phyloP scores from a whole-genome alignment of 495 filamentous ascomycete genomes.

The Penicillium tannophilum region DNA sequence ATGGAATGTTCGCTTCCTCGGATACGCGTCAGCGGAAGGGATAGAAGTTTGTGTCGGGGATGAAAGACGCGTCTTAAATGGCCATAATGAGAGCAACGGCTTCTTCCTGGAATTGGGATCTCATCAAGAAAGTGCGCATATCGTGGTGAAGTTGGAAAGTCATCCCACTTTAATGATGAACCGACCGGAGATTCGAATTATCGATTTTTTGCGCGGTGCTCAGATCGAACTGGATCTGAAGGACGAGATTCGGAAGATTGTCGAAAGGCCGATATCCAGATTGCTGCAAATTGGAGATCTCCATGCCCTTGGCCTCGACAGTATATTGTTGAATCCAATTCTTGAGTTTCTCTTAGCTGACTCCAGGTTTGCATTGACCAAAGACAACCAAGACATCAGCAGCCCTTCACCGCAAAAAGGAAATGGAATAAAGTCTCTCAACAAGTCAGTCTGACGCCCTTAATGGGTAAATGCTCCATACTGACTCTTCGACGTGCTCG shows the following conservation, averaged over 20 bases:
- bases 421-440: no score
- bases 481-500: no score
- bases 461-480: no score
- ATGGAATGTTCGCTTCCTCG: conserved; percentile 19
- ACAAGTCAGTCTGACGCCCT: no score
- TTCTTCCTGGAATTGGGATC: conserved; percentile 7
- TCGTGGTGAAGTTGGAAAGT: conserved; percentile 32
- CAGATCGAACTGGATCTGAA: conserved; percentile 47
- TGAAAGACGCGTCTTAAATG: neutral
- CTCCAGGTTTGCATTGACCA: conserved; percentile 9
- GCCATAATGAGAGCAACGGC: neutral
- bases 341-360: conserved; percentile 50
- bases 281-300: conserved; percentile 35
- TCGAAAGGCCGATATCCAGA: conserved; percentile 21
- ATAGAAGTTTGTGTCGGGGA: conserved; percentile 4
- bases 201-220: conserved; percentile 25
- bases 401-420: no score
- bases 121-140: conserved; percentile 6
- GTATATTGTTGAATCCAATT: conserved; percentile 39
- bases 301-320: conserved; percentile 32
- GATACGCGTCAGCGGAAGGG: conserved; percentile 5
- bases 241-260: conserved; percentile 38
- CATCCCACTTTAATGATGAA: conserved; percentile 37
- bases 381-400: neutral
- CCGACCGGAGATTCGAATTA: conserved; percentile 30